phyloP scores from a whole-genome alignment of 2,329 filamentous ascomycete genomes.

The Monilinia polystroma region DNA sequence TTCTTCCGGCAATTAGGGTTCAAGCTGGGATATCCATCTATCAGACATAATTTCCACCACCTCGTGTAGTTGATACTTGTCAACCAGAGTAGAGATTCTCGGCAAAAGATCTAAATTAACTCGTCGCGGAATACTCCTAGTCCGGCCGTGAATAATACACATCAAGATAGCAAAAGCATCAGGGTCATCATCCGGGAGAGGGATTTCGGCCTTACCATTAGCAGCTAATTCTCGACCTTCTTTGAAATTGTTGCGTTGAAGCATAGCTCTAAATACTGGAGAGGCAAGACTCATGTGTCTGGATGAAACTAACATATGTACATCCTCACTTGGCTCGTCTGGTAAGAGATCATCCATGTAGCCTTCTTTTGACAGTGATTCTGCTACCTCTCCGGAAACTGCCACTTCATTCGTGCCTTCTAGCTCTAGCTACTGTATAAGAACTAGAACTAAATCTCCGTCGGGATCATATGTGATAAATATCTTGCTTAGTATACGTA shows the following conservation, averaged over 20 bases:
- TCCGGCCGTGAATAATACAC: constrained; percentile 3
- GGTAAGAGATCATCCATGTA: not conserved
- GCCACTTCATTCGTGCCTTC: not conserved
- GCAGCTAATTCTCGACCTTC: constrained; percentile 9
- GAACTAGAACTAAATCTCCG: constrained; percentile 17
- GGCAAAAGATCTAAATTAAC: not conserved
- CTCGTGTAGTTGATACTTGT: constrained; percentile 23
- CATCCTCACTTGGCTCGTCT: not conserved
- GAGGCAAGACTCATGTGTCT: constrained; percentile 22
- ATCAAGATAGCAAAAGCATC: constrained; percentile 21
- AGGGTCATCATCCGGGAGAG: constrained; percentile 19
- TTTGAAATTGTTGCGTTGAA: constrained; percentile 13
- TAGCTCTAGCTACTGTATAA: not conserved
- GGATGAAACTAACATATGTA: constrained; percentile 22
- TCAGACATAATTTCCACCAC: constrained; percentile 18
- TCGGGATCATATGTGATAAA: constrained; percentile 7
- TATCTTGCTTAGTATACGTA: not conserved
- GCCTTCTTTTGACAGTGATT: not conserved
- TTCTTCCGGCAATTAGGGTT: not conserved
- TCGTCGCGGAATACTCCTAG: not conserved
- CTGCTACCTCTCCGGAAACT: not conserved
- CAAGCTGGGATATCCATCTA: constrained; percentile 15
- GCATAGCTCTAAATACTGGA: constrained; percentile 20
- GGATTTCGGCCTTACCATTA: constrained; percentile 6
- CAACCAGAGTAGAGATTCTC: constrained; percentile 19